Conservation (phyloP, 2,329 filamentous ascomycete species). For the Metarhizium brunneum region DNA sequence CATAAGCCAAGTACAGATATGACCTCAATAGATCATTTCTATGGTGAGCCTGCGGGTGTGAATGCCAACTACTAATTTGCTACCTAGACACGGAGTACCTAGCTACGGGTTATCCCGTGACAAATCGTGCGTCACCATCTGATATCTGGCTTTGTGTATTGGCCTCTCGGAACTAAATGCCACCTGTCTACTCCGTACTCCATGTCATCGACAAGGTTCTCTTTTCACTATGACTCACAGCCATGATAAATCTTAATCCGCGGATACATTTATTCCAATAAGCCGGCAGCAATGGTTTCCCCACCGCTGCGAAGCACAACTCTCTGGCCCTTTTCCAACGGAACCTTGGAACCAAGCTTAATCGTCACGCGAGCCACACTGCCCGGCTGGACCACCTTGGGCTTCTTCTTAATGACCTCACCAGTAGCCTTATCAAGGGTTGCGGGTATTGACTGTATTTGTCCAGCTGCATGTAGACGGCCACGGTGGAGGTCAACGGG, state of each 20-base stretch:
- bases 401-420: conserved; percentile 69
- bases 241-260: background rate
- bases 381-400: conserved; percentile 72
- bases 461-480: conserved; percentile 67
- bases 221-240: background rate
- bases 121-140: background rate
- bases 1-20: no score
- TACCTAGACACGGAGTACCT: no score
- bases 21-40: no score
- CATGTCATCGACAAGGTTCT: background rate
- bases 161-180: no score
- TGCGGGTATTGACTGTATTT: conserved; percentile 62
- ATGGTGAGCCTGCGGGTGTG: no score
- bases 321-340: conserved; percentile 69
- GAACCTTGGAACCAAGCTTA: conserved; percentile 63
- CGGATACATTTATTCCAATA: conserved; percentile 54
- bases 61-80: no score
- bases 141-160: background rate
- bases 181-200: no score
- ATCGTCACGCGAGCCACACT: conserved; percentile 69
- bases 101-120: background rate
- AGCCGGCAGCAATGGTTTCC: conserved; percentile 76
- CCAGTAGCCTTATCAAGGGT: conserved; percentile 73
- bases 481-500: conserved; percentile 83
- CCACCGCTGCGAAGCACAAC: conserved; percentile 76